Conservation (phyloP, 352 stramenopile genomes). For the Globisporangium nagaii region DNA sequence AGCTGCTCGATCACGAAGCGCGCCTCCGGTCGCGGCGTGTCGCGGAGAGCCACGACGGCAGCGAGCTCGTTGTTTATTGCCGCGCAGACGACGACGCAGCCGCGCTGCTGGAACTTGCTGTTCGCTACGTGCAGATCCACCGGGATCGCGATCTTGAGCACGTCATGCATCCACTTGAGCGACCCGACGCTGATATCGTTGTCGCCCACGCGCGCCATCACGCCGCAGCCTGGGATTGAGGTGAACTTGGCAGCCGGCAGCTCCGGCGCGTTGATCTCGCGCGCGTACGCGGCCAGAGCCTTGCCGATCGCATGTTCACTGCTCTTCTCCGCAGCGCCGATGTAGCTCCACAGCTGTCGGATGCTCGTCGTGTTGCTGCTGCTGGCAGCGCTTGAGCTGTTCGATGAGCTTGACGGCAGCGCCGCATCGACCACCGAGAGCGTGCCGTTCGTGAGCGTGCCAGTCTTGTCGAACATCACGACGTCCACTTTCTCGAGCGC, state of each 20-base stretch:
- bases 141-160: conserved; percentile 38
- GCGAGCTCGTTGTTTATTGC: conserved; percentile 50
- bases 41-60: conserved; percentile 44
- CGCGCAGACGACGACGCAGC: conserved; percentile 55
- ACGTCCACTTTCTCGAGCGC: conserved; percentile 57
- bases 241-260: conserved; percentile 30
- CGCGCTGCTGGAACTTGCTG: conserved; percentile 35
- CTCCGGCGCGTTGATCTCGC: conserved; percentile 17
- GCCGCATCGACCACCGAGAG: conserved; percentile 33
- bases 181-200: conserved; percentile 42
- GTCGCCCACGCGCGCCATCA: conserved; percentile 32
- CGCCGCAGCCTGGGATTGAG: conserved; percentile 53
- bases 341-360: conserved; percentile 31
- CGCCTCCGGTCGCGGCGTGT: conserved; percentile 47
- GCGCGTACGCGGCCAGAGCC: conserved; percentile 41
- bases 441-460: conserved; percentile 61
- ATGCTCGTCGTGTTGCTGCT: background rate
- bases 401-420: background rate
- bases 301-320: conserved; percentile 69
- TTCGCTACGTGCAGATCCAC: conserved; percentile 38
- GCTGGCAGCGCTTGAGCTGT: background rate
- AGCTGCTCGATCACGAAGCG: conserved; percentile 49
- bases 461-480: conserved; percentile 83
- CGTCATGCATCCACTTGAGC: conserved; percentile 61
- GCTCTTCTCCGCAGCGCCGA: conserved; percentile 43